Evolutionary conservation across 1,139 yeast genomes (phyloP), one percentile per base, ranked within the genome.

Genomic region (Petasospora rhodanensis): DNA sequence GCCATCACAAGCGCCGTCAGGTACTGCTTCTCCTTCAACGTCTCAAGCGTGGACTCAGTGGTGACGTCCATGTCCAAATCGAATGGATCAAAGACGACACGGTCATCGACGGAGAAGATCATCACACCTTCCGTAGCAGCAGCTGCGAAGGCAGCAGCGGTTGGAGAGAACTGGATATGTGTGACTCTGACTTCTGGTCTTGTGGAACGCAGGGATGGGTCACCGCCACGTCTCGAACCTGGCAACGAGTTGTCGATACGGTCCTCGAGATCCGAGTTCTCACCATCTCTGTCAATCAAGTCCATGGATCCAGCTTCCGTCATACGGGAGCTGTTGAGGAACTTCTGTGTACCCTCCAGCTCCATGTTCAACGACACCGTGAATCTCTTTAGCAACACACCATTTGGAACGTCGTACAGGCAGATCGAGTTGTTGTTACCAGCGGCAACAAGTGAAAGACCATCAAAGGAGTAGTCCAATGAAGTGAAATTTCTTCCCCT

Each of bases 121-220:
- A 89, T 64, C 31, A 93, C 64, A 7, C 99, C 99, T 58, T 91
- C 98, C 0, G 98, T 91, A 1, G 96, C 79, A 0, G 96, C 94
- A 19, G 95, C 96, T 2, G 95, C 93, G 66, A 93, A 93, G 18
- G 95, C 78, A 26, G 83, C 70, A 7, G 95, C 83, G 0, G 96
- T 82, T 17, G 98, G 98, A 4, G 96, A 84, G 53, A 89, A 91
- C 45, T 72, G 73, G 24, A 93, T 70, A 5, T 82, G 66, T 2
- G 84, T 74, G 1, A 91, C 87, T 50, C 94, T 67, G 17, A 91
- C 72, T 41, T 82, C 94, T 0, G 96, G 94, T 44, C 89, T 72
- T 1, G 74, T 68, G 35, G 76, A 73, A 51, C 97, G 72, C 13
- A 77, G 72, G 18, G 95, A 78, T n/a, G 86, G 74, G 55, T 87